A percentile compares a stretch with the other conserved stretches of the same genome.
Conservation (phyloP, 78 protist species). For the Kipferlia bialata region DNA sequence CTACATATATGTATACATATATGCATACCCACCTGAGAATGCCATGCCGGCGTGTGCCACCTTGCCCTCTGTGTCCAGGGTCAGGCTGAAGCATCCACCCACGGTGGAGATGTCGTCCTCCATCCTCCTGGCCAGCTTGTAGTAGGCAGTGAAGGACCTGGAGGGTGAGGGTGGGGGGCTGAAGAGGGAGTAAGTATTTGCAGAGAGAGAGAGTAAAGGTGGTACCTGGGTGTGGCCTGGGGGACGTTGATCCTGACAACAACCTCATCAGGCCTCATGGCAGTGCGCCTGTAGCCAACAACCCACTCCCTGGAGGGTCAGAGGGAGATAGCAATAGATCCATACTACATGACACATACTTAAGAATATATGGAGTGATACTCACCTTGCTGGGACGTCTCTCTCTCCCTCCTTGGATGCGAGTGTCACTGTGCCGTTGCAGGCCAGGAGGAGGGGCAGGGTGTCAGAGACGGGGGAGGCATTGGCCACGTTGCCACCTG, state of each 20-base stretch:
- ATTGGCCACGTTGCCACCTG: slow-evolving; percentile 9
- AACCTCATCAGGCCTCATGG: not conserved
- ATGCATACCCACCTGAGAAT: not conserved
- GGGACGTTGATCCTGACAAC: not conserved
- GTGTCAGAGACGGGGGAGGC: slow-evolving; percentile 5
- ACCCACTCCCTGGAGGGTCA: not conserved
- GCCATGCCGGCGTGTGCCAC: not conserved
- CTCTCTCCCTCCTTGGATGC: not conserved
- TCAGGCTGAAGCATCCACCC: not conserved
- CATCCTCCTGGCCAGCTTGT: not conserved
- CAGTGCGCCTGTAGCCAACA: not conserved
- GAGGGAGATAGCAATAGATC: too few species aligned
- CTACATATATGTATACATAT: too few species aligned
- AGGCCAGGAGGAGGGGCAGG: slow-evolving; percentile 3
- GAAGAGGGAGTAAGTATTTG: too few species aligned
- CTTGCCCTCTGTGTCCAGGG: not conserved
- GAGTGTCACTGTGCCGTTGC: not conserved
- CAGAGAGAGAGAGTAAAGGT: too few species aligned
- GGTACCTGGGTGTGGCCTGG: too few species aligned
- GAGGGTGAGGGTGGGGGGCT: too few species aligned
- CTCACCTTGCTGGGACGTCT: not conserved
- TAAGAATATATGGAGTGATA: too few species aligned
- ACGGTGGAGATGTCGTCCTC: slow-evolving; percentile 18
- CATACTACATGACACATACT: too few species aligned
- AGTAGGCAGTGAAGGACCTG: not conserved